Evolutionary conservation across 345 rosid species (phyloP).

Genomic region (Syzygium aromaticum): DNA sequence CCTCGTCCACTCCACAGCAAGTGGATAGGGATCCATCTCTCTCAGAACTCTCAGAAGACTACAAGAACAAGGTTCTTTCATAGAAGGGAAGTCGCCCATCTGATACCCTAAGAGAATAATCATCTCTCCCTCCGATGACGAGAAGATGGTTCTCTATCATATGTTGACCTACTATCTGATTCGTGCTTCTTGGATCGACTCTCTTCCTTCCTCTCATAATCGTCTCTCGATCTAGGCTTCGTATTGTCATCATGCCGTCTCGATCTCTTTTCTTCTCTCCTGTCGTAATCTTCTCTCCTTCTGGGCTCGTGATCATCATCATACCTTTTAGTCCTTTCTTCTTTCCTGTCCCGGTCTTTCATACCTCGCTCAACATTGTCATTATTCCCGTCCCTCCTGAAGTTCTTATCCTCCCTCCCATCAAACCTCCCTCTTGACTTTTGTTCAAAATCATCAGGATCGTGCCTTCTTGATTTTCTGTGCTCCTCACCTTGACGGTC

Average conservation of each 20-base stretch:
- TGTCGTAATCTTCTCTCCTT: neutral
- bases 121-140: neutral
- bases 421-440: conserved; percentile 28
- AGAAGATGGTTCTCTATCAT: conserved; percentile 8
- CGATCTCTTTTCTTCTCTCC: conserved; percentile 5
- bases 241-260: neutral
- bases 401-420: conserved; percentile 23
- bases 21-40: neutral
- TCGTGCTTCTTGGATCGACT: conserved; percentile 32
- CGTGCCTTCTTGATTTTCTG: conserved; percentile 19
- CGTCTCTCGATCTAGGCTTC: neutral
- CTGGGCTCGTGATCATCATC: conserved; percentile 1
- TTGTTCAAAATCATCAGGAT: conserved; percentile 14
- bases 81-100: neutral
- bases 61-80: neutral
- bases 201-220: conserved; percentile 15
- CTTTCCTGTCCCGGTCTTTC: conserved; percentile 4
- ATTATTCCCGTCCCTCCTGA: neutral
- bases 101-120: neutral
- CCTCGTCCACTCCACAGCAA: neutral
- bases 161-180: conserved; percentile 18
- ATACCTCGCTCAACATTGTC: conserved; percentile 12
- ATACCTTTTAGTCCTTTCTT: neutral
- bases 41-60: neutral
- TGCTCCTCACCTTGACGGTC: conserved; percentile 20